A percentile compares a stretch with the other conserved stretches of the same genome.
Evolutionary conservation across 2,329 filamentous ascomycete genomes (phyloP).

Genomic region (Colletotrichum sp.): DNA sequence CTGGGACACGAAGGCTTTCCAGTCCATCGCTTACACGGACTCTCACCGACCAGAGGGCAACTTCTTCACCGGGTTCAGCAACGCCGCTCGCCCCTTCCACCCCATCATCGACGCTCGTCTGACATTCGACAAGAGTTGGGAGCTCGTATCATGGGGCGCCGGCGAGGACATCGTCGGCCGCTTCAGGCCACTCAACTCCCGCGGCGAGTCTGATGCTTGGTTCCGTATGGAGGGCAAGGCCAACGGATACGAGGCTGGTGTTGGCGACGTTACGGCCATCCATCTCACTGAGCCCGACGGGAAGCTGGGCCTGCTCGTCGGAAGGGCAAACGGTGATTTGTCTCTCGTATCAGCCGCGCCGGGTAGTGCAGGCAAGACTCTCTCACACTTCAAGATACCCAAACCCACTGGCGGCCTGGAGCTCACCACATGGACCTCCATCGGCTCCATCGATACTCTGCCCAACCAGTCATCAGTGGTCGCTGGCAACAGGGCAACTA

Average conservation of each 20-base stretch:
- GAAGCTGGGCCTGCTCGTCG: slow-evolving; percentile 44
- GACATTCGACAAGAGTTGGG: slow-evolving; percentile 39
- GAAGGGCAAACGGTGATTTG: slow-evolving; percentile 55
- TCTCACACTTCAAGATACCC: slow-evolving; percentile 25
- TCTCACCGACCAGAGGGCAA: slow-evolving; percentile 27
- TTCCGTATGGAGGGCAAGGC: slow-evolving; percentile 38
- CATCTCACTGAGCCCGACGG: slow-evolving; percentile 42
- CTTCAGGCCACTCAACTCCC: slow-evolving; percentile 33
- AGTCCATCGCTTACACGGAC: slow-evolving; percentile 25
- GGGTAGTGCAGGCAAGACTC: slow-evolving; percentile 30
- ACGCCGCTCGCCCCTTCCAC: slow-evolving; percentile 37
- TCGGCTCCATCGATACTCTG: slow-evolving; percentile 20
- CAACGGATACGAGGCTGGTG: slow-evolving; percentile 45
- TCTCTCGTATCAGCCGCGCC: slow-evolving; percentile 45
- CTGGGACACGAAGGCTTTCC: slow-evolving; percentile 55
- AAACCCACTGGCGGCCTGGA: slow-evolving; percentile 32
- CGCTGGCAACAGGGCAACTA: slow-evolving; percentile 16
- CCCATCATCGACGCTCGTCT: slow-evolving; percentile 52
- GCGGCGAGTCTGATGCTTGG: slow-evolving; percentile 17
- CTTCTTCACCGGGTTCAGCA: slow-evolving; percentile 12
- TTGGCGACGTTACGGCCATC: slow-evolving; percentile 55
- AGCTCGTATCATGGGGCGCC: slow-evolving; percentile 55
- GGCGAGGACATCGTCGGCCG: slow-evolving; percentile 56
- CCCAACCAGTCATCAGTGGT: slow-evolving; percentile 7
- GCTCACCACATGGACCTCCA: slow-evolving; percentile 29